Percentiles rank a stretch among this genome's conserved stretches.
phyloP scores from a whole-genome alignment of 2,329 filamentous ascomycete species.

The Whalleya microplaca region DNA sequence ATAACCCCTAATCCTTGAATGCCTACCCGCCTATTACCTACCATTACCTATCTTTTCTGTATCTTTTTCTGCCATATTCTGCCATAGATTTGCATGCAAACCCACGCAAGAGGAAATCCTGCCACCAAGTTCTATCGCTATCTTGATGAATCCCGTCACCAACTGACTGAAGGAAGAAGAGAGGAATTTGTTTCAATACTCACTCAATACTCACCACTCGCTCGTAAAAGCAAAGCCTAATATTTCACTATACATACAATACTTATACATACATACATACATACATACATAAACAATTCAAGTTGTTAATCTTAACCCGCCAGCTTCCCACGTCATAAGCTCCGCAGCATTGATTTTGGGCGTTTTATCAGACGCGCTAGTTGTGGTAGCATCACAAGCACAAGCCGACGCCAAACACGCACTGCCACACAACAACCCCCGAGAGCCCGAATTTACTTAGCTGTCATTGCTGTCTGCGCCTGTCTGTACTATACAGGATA shows the following conservation, averaged over 20 bases:
- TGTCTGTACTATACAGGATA: no score
- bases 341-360: neutral
- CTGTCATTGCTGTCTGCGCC: conserved; percentile 22
- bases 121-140: neutral
- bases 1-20: conserved; percentile 5
- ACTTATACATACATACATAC: no score
- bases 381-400: conserved; percentile 26
- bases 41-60: neutral
- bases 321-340: neutral
- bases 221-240: neutral
- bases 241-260: no score
- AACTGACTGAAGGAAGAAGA: neutral
- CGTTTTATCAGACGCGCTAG: conserved; percentile 6
- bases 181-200: conserved; percentile 1
- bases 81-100: no score
- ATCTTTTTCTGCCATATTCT: neutral
- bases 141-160: neutral
- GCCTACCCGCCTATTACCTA: no score
- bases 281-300: conserved; percentile 1
- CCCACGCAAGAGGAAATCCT: neutral
- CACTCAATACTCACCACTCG: conserved; percentile 8
- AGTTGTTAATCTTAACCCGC: conserved; percentile 11
- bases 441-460: conserved; percentile 16
- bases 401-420: conserved; percentile 21
- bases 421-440: conserved; percentile 24